Evolutionary conservation across 768 basidiomycete genomes (phyloP), one percentile per base, ranked within the genome.

Genomic region (Amanita brunnescens): DNA sequence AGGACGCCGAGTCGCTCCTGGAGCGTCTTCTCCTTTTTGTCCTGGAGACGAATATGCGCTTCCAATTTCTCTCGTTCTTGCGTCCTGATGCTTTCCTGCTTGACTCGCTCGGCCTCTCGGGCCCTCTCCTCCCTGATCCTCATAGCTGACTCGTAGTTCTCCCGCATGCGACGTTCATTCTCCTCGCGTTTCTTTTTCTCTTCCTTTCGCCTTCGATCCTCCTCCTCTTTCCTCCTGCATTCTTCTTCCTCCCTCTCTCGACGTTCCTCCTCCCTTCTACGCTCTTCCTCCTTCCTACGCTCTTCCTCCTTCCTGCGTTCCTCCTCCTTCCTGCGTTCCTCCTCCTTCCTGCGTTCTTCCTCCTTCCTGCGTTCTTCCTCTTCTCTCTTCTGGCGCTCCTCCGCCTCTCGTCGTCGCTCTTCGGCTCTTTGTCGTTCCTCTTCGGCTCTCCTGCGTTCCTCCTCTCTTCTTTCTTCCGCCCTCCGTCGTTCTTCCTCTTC

Each of bases 31-130:
- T 42, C 50, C 50, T 34, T 32, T 23, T 51, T 41, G 6, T 44
- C 41, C 32, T 40, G 32, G 21, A 35, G 40, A 16, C 24, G 32
- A n/a, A 51, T 43, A 37, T 26, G 21, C 14, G 4, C 13, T 6
- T 51, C 50, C 7, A 51, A 29, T 30, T 44, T 51, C 12, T 37
- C 29, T 21, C 50, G 50, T 44, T 51, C 50, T 7, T 44, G 50
- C 18, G 21, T 32, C 20, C 50, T 43, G 30, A 51, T 14, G 14
- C 18, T 37, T 18, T 51, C 50, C 24, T 51, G 50, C 24, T 16
- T 34, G 8, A 13, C 7, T 35, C 50, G 24, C 33, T 51, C 50
- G n/a, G 32, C 50, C 30, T 51, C 33, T 21, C 50, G 50, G 1
- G 50, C 50, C n/a, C 42, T 41, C 3, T 51, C 42, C 33, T 51